Evolutionary conservation across 805 yeast species (phyloP), one percentile per base, ranked within the genome.

Genomic region (Lachancea kluyveri): DNA sequence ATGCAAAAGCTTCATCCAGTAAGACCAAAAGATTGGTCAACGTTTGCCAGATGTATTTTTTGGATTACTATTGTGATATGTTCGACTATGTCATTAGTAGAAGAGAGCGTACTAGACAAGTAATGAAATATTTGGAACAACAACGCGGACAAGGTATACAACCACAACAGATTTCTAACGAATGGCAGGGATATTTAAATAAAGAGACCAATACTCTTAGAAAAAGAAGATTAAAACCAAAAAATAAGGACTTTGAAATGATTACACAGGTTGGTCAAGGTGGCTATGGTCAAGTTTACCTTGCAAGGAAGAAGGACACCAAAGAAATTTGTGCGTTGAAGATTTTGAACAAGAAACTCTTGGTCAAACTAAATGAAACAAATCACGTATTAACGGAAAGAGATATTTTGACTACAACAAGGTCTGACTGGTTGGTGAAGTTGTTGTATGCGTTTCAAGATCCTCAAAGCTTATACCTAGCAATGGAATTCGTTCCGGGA

Each of bases 401-500:
- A 54, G 99, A 92, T 56, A 90, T 92, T 40, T 67, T 92, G 46
- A 90, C 97, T n/a, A 90, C 92, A 22, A 86, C 96, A 2, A 72
- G 96, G 56, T 77, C 90, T 30, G 95, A 87, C 39, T 92, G 99
- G 99, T 67, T 92, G 22, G 98, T 92, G 24, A 87, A 87, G 59
- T 67, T 92, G 30, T 68, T 86, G 37, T 92, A 92, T 56, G 96
- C 97, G 2, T 92, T 92, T 64, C 99, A 92, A 59, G 97, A 92
- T 60, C 60, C 79, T 0, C 88, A 83, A 40, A 83, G 82, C 51
- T 83, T 92, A 18, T 92, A 85, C 48, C 67, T 92, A 51, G 98
- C 98, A 2, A 92, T 92, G 99, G 98, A 92, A 57, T 92, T 84
- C 59, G 98, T 92, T n/a, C 96, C 99, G 6, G 99, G 99, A 37